Base-by-base conservation (phyloP, 75 land plant genomes). In the Isoetes taiwanensis region DNA sequence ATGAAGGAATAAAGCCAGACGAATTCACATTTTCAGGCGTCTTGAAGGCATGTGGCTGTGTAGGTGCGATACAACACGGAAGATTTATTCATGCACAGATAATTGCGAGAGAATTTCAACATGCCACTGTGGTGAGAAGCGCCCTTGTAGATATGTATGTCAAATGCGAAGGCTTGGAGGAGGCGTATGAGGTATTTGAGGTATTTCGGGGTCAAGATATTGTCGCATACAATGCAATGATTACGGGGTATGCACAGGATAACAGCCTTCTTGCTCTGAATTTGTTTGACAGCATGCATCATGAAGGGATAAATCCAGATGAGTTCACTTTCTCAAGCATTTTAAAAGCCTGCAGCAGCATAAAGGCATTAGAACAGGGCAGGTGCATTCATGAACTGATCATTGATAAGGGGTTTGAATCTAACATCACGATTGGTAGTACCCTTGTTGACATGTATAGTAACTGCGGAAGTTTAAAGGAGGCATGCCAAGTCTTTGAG, bases 401-500 rank as follows among this genome's bases (percentile, higher is more conserved):
- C 25, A 5, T 6, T n/a, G 5, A 5, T n/a, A 46, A n/a, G 16
- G 50, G 50, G 23, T 46, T 46, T 5, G 50, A 46, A 46, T 19
- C 12, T 5, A 46, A 46, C 19, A 23, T 6, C 21, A 46, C 16
- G 50, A 23, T 46, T n/a, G 50, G 25, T 6, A 46, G 25, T 19
- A 23, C 50, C 5, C 50, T 46, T 5, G 8, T 6, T 5, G 23
- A 8, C 6, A 46, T 46, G 50, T 46, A 46, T 46, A 23, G 50
- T 19, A n/a, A 5, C 5, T 46, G 50, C 25, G 50, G 50, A 16
- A 46, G 50, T 23, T 3, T n/a, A 5, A 23, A 46, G 4, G 50
- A 46, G 4, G 50, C 50, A 5, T 19, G 50, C 8, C 50, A 46
- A n/a, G 50, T 46, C 21, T 46, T 46, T n/a, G 50, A 46, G 16